phyloP scores from a whole-genome alignment of 2,329 filamentous ascomycete species.

The Neurospora crassa region DNA sequence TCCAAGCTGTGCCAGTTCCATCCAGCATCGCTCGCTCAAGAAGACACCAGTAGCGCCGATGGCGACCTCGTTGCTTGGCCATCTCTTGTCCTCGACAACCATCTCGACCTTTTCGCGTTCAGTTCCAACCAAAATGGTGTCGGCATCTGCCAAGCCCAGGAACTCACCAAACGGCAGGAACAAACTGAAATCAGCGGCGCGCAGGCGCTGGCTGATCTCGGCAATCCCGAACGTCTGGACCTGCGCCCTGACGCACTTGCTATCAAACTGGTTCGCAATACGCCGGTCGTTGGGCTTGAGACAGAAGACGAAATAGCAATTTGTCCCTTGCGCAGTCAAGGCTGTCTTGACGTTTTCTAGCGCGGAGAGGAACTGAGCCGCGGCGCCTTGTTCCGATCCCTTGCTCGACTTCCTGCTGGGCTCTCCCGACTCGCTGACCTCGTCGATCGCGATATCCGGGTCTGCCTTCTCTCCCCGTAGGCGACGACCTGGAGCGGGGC shows the following conservation, averaged over 20 bases:
- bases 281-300: constrained; percentile 93
- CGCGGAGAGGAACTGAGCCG: constrained; percentile 82
- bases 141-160: constrained; percentile 74
- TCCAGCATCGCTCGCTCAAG: constrained; percentile 91
- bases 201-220: constrained; percentile 87
- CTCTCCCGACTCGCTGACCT: constrained; percentile 38
- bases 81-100: constrained; percentile 84
- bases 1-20: constrained; percentile 70
- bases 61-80: constrained; percentile 84
- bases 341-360: constrained; percentile 88
- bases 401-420: constrained; percentile 27
- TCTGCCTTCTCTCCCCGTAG: constrained; percentile 32
- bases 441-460: constrained; percentile 35
- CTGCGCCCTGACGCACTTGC: constrained; percentile 92
- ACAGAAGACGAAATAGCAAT: constrained; percentile 94
- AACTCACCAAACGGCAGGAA: constrained; percentile 97
- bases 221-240: constrained; percentile 93
- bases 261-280: constrained; percentile 98
- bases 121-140: constrained; percentile 79
- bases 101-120: constrained; percentile 87
- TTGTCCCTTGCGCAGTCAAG: constrained; percentile 70
- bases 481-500: constrained; percentile 30
- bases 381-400: constrained; percentile 69
- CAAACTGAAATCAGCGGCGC: constrained; percentile 89
- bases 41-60: constrained; percentile 91